A percentile compares a stretch with the other conserved stretches of the same genome.
phyloP scores from a whole-genome alignment of 148 eudicot genomes.

The Fagopyrum tataricum region DNA sequence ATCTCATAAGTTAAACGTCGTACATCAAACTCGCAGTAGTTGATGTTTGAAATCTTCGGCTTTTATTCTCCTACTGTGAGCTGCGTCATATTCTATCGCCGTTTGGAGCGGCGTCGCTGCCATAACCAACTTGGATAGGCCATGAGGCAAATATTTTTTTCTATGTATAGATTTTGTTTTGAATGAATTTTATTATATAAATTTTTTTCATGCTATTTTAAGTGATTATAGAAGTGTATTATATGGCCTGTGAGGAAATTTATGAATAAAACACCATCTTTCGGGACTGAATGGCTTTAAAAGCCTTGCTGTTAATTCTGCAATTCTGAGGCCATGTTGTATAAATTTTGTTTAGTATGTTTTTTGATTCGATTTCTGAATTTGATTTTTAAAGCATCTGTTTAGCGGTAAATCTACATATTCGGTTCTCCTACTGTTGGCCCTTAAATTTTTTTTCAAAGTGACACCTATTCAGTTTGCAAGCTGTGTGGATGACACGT shows the following conservation, averaged over 20 bases:
- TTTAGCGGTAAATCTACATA: too few relatives aligned
- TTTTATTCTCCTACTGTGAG: neutral
- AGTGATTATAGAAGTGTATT: too few relatives aligned
- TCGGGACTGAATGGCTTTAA: conserved; percentile 12
- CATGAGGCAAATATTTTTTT: conserved; percentile 28
- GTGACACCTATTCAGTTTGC: too few relatives aligned
- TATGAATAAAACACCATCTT: conserved; percentile 16
- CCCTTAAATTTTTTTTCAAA: too few relatives aligned
- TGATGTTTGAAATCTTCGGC: neutral
- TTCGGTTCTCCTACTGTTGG: too few relatives aligned
- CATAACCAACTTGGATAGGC: conserved; percentile 33
- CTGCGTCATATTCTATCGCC: conserved; percentile 41
- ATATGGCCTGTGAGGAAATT: conserved; percentile 11
- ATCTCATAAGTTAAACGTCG: conserved; percentile 35
- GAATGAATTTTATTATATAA: too few relatives aligned
- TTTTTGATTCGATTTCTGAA: too few relatives aligned
- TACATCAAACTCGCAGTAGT: conserved; percentile 16
- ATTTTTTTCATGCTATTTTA: too few relatives aligned
- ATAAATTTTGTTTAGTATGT: too few relatives aligned
- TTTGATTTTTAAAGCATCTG: too few relatives aligned
- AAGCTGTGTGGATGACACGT: too few relatives aligned
- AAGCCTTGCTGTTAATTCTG: conserved; percentile 6
- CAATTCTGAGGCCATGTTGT: conserved; percentile 7
- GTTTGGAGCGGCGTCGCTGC: conserved; percentile 41
- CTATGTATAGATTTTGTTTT: conserved; percentile 31